Evolutionary conservation across 164 flowering plant genomes (phyloP).

Genomic region (Hamamelis virginiana): DNA sequence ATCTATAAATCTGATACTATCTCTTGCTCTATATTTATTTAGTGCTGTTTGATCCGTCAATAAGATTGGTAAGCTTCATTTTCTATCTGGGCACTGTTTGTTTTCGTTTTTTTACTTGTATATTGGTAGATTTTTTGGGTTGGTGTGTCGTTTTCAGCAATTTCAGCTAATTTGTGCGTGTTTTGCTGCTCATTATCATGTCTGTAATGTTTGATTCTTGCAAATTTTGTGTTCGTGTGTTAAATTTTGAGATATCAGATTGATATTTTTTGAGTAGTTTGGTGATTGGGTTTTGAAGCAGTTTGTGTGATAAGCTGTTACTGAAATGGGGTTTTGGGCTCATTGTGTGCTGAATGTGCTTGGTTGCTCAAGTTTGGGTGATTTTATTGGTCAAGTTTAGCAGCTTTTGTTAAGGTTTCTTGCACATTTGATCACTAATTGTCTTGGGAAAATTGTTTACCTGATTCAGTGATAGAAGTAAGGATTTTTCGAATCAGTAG

Average conservation of each 20-base stretch:
- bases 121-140: not conserved
- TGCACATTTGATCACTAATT: not conserved
- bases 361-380: conserved; percentile 11
- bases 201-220: conserved; percentile 7
- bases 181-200: conserved; percentile 8
- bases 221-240: not conserved
- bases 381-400: not conserved
- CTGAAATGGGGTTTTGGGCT: conserved; percentile 10
- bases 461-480: not conserved
- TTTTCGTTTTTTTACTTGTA: conserved; percentile 4
- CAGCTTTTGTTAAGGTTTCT: not conserved
- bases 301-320: not conserved
- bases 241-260: not conserved
- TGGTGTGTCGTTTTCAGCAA: conserved; percentile 2
- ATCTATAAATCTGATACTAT: conserved; percentile 17
- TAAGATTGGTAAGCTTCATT: conserved; percentile 23
- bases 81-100: conserved; percentile 5
- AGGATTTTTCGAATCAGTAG: not conserved
- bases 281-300: conserved; percentile 8
- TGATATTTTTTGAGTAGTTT: conserved; percentile 6
- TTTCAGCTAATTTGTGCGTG: conserved; percentile 17
- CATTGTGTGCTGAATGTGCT: conserved; percentile 12
- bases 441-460: not conserved
- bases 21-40: not conserved
- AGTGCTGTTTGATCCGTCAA: conserved; percentile 15